Evolutionary conservation across 176 grass and related monocot species (phyloP), one percentile per base, ranked within the genome.

Genomic region (Eleusine coracana): DNA sequence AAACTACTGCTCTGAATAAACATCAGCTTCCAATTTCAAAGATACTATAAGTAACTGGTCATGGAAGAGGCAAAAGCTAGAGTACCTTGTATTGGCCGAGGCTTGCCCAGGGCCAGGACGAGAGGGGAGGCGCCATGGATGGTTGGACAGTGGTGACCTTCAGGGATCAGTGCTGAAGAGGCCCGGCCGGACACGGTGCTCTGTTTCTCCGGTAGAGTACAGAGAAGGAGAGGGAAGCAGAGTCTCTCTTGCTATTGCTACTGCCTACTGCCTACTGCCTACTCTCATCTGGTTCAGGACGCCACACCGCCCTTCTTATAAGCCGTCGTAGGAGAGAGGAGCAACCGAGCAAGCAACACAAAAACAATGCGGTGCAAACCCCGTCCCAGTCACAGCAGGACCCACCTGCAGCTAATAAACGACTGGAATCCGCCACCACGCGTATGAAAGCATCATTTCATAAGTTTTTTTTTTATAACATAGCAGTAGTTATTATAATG

Each of bases 81-180:
- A 20, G 31, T 91, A 73, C 96, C 91, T 98, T 98, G 87, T 86
- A 95, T 15, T 79, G 54, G 61, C 93, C 89, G 15, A 98, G 81
- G 85, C 87, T 87, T 45, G 75, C 79, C 93, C 91, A 95, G 40
- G 96, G 96, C 96, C 96, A 98, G 29, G 96, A 92, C 55, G 93
- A 92, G 49, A 98, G 88, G 52, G 86, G 86, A n/a, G 84, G n/a
- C 69, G 66, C 91, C 84, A 86, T 83, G 77, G 62, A 68, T 1
- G 54, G 1, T 0, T 62, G 23, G 55, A 55, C 51, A 45, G 3
- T 52, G 21, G n/a, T 3, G 25, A 14, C 3, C 34, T 28, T 65
- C 9, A 23, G 59, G 66, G 71, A 63, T 36, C 41, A 51, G 60
- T 27, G 46, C 29, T 5, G 29, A 77, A 87, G 78, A 69, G 39